phyloP scores from a whole-genome alignment of 2,329 filamentous ascomycete genomes.

The Fusarium brachygibbosum region DNA sequence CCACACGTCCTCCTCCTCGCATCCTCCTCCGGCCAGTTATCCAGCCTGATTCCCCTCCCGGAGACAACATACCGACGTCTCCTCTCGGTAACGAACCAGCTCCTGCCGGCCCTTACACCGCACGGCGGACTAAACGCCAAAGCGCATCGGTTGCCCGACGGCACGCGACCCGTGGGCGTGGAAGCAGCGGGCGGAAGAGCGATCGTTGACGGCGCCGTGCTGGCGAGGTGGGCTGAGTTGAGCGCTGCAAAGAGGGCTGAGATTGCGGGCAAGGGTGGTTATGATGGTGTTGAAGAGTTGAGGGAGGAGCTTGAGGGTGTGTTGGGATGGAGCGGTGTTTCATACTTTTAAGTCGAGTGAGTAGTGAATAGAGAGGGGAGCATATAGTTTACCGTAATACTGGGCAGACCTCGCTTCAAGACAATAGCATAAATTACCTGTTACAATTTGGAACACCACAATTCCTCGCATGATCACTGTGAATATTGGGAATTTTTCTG shows the following conservation, averaged over 20 bases:
- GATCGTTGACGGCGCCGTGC: constrained; percentile 82
- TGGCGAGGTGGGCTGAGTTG: constrained; percentile 82
- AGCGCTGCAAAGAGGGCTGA: constrained; percentile 78
- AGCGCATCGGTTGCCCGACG: constrained; percentile 74
- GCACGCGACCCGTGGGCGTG: constrained; percentile 62
- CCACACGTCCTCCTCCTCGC: constrained; percentile 73
- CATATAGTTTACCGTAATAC: background rate
- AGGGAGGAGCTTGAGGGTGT: constrained; percentile 76
- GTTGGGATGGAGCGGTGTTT: constrained; percentile 73
- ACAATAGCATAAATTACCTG: background rate
- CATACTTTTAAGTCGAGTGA: constrained; percentile 60
- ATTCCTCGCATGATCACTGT: background rate
- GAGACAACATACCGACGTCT: constrained; percentile 88
- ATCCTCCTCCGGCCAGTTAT: constrained; percentile 81
- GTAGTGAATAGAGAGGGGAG: background rate
- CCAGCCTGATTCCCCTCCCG: constrained; percentile 80
- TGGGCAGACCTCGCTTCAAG: background rate
- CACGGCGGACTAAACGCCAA: constrained; percentile 86
- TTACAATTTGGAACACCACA: too few relatives aligned
- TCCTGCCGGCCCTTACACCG: constrained; percentile 81
- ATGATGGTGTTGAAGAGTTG: constrained; percentile 73
- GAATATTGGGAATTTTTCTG: background rate
- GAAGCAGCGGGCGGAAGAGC: constrained; percentile 72
- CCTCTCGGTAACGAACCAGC: constrained; percentile 82
- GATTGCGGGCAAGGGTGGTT: constrained; percentile 80